phyloP scores from a whole-genome alignment of 164 flowering plant genomes.

The Chimonanthus praecox region DNA sequence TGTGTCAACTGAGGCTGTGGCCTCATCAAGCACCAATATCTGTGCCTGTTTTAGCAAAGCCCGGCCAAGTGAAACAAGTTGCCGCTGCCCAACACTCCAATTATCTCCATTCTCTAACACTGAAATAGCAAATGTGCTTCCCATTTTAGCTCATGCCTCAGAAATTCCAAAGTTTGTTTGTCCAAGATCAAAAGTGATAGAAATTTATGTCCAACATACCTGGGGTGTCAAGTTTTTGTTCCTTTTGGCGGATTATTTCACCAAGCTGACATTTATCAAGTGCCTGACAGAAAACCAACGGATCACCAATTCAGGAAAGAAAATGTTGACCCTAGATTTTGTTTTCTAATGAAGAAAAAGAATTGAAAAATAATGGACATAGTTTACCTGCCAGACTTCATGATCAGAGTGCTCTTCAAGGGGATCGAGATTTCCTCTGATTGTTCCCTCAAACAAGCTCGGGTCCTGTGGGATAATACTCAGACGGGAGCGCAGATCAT shows the following conservation, averaged over 20 bases:
- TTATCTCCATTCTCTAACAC: constrained; percentile 97
- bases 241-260: constrained; percentile 65
- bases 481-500: constrained; percentile 82
- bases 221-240: constrained; percentile 78
- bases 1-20: constrained; percentile 95
- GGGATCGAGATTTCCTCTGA: constrained; percentile 88
- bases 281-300: constrained; percentile 50
- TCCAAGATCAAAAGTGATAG: background rate
- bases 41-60: constrained; percentile 89
- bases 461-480: constrained; percentile 98
- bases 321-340: background rate
- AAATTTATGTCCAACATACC: constrained; percentile 35
- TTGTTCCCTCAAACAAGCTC: constrained; percentile 87
- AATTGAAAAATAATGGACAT: background rate
- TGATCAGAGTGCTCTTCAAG: constrained; percentile 83
- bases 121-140: constrained; percentile 19
- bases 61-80: constrained; percentile 88
- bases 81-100: constrained; percentile 99
- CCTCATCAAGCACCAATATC: constrained; percentile 94
- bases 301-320: background rate
- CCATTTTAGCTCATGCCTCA: constrained; percentile 2
- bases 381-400: constrained; percentile 80
- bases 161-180: background rate
- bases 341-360: background rate
- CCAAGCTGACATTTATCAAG: constrained; percentile 96